These are phyloP conservation scores for Trichoderma citrinoviride DNA, from an alignment of 2,329 filamentous ascomycete genomes.

Conservation along the genomic window DNA sequence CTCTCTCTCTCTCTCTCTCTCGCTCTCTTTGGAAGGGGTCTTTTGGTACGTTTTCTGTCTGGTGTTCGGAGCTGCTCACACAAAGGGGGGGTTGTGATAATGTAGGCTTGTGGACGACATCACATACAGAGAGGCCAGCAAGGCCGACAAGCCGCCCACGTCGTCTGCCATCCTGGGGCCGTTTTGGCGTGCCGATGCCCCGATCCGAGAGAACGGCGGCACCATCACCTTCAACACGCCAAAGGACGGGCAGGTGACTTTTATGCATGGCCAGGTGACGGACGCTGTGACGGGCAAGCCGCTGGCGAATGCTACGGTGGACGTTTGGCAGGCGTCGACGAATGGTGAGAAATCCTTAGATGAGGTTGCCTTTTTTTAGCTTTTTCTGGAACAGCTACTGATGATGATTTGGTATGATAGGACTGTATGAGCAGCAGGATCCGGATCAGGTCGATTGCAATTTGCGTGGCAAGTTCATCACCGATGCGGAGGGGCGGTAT, in stretches of 20 bases:
- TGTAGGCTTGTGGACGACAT: constrained; percentile 72
- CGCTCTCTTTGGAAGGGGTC: too few species aligned
- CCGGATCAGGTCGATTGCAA: constrained; percentile 68
- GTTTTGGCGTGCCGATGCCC: constrained; percentile 76
- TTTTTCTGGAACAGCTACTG: not conserved
- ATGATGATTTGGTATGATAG: constrained; percentile 25
- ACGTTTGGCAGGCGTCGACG: constrained; percentile 77
- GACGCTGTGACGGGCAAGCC: constrained; percentile 60
- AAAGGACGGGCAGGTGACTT: constrained; percentile 50
- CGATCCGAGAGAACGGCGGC: constrained; percentile 65
- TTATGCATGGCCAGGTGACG: constrained; percentile 62
- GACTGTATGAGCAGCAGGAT: constrained; percentile 70
- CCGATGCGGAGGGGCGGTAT: constrained; percentile 63
- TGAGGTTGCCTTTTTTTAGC: not conserved
- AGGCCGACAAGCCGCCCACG: constrained; percentile 51
- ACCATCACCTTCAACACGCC: constrained; percentile 59
- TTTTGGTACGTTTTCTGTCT: too few species aligned
- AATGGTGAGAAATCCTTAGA: constrained; percentile 48
- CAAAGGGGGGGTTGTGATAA: not conserved
- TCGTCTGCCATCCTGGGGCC: constrained; percentile 79
- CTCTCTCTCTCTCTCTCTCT: too few species aligned
- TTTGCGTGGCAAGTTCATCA: constrained; percentile 68
- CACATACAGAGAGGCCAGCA: constrained; percentile 59
- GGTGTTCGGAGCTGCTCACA: too few species aligned
- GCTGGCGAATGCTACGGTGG: constrained; percentile 63